Percentiles rank a stretch among this genome's conserved stretches.
phyloP scores from a whole-genome alignment of 306 rosid genomes.

The Rubus idaeus region DNA sequence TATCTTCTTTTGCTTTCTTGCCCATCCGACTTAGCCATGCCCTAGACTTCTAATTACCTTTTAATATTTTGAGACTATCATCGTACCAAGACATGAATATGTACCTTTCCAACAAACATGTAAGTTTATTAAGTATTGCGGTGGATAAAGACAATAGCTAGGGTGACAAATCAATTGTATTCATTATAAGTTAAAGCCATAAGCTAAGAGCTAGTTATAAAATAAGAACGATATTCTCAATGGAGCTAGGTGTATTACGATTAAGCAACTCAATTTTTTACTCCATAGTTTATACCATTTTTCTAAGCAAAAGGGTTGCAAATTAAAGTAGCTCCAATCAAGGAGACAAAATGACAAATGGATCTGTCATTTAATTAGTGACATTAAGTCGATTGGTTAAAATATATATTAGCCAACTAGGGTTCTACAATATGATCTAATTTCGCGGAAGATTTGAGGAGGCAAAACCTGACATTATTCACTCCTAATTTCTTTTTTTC shows the following conservation, averaged over 20 bases:
- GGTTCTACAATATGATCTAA: slow-evolving; percentile 37
- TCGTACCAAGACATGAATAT: slow-evolving; percentile 32
- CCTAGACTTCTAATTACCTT: background rate
- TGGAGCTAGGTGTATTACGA: background rate
- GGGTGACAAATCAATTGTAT: slow-evolving; percentile 8
- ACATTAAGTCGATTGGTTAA: slow-evolving; percentile 2
- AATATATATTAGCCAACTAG: slow-evolving; percentile 27
- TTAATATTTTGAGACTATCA: slow-evolving; percentile 32
- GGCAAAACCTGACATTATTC: slow-evolving; percentile 29
- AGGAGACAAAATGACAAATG: slow-evolving; percentile 53
- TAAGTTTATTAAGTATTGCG: background rate
- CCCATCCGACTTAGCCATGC: slow-evolving; percentile 12
- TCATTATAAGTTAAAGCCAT: background rate
- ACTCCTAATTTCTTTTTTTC: background rate
- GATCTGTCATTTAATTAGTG: slow-evolving; percentile 15
- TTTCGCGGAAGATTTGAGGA: slow-evolving; percentile 30
- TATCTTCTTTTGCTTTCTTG: background rate
- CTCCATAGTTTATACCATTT: background rate
- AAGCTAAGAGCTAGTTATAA: background rate
- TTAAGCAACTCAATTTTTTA: background rate
- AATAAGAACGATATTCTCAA: slow-evolving; percentile 6
- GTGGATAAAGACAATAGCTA: background rate
- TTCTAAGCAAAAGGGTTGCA: slow-evolving; percentile 17
- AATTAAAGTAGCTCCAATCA: slow-evolving; percentile 37
- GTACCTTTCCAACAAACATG: slow-evolving; percentile 36